phyloP scores from a whole-genome alignment of 2,329 filamentous ascomycete genomes.

The Diaporthe nobilis region DNA sequence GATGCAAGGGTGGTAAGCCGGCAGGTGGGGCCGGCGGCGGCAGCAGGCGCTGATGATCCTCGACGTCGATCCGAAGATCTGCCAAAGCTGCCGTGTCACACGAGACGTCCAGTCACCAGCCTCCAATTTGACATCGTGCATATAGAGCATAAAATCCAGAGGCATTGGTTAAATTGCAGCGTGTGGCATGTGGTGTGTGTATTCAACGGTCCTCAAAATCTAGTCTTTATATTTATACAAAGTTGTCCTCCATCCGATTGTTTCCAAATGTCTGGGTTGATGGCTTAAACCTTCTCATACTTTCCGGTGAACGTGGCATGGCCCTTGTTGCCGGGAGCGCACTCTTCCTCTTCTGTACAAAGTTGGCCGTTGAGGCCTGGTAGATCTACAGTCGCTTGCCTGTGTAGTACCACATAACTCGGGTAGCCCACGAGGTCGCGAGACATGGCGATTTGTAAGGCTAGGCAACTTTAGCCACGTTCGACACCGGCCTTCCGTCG shows the following conservation, averaged over 20 bases:
- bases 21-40: not conserved
- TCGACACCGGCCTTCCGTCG: not conserved
- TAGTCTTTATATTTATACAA: not conserved
- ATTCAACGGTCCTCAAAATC: not conserved
- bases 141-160: not conserved
- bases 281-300: slow-evolving; percentile 15
- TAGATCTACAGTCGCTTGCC: slow-evolving; percentile 7
- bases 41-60: slow-evolving; percentile 8
- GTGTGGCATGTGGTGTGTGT: not conserved
- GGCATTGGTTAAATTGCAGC: not conserved
- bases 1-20: not conserved
- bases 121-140: not conserved
- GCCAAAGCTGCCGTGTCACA: not conserved
- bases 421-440: not conserved
- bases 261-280: not conserved
- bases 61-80: slow-evolving; percentile 16
- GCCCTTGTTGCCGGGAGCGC: slow-evolving; percentile 1
- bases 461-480: slow-evolving; percentile 5
- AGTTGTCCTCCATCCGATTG: not conserved
- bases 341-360: slow-evolving; percentile 13
- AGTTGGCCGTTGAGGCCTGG: not conserved
- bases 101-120: not conserved
- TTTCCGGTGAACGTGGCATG: not conserved
- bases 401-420: not conserved
- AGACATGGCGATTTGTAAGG: not conserved